Evolutionary conservation across 495 filamentous ascomycete genomes (phyloP).

Genomic region (Massariosphaeria phaeospora): DNA sequence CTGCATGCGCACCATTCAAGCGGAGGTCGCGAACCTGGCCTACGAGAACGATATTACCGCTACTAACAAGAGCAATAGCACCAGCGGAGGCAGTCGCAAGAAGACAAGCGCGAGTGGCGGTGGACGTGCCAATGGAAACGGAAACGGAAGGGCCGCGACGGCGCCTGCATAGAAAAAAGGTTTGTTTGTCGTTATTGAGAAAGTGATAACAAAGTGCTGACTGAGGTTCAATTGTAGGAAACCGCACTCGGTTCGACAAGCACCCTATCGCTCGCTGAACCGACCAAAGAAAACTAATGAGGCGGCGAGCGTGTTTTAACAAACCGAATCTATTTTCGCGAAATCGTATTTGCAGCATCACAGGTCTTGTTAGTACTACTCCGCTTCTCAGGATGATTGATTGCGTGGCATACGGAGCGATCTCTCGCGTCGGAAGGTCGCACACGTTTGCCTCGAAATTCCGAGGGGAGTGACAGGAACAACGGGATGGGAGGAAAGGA

Average conservation of each 20-base stretch:
- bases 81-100: neutral
- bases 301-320: too few relatives aligned
- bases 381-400: neutral
- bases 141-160: neutral
- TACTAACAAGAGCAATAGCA: neutral
- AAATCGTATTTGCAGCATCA: neutral
- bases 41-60: neutral
- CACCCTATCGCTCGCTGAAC: neutral
- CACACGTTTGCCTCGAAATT: too few relatives aligned
- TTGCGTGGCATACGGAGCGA: neutral
- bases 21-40: neutral
- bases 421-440: too few relatives aligned
- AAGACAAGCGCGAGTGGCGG: neutral
- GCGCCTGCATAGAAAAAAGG: neutral
- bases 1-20: neutral
- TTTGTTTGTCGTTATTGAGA: neutral
- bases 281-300: neutral
- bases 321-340: neutral
- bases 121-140: neutral
- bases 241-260: neutral
- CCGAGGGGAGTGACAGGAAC: too few relatives aligned
- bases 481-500: too few relatives aligned
- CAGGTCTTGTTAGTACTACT: neutral
- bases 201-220: neutral
- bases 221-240: neutral